Evolutionary conservation across 225 moss, liverwort and hornwort species (phyloP), one percentile per base, ranked within the genome.

Genomic region (Neckera pumila): DNA sequence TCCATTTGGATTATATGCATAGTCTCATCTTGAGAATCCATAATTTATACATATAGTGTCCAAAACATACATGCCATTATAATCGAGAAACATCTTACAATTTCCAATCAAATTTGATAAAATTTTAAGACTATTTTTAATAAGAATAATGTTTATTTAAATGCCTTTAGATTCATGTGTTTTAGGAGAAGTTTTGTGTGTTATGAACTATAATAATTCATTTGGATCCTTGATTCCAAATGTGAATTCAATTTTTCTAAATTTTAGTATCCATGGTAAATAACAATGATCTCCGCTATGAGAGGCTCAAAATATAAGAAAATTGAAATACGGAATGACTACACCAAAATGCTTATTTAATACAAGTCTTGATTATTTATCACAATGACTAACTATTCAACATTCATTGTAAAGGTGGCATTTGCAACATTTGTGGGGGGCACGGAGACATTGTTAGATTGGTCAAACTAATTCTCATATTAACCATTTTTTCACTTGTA

Each of bases 141-240:
- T 14, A 40, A 14, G 6, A 70, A 12, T 7, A 23, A 23, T 38
- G 14, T 8, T 25, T 40, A 40, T 70, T 25, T 14, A 70, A 40
- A 70, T 25, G 15, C 14, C 4, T n/a, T 42, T 42, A 42, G 0
- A 0, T 42, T 43, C 2, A 27, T 71, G 9, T 5, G n/a, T 26
- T 22, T 71, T 42, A 14, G 0, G 4, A 70, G 16, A 71, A 42
- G 15, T 42, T 26, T 71, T 71, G 8, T 4, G 3, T 15, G 42
- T 71, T 42, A 5, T 14, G 1, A 42, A 71, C 3, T 51, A 0
- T 4, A 0, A 3, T 42, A 42, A 0, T 1, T 42, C 42, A 26
- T 42, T 26, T 25, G 14, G 5, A 1, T 27, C 27, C 5, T 27
- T 27, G 15, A 15, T 42, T 71, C 9, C 14, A 71, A 42, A 42